phyloP scores from a whole-genome alignment of 331 rosid genomes.

The Malus hybrid region DNA sequence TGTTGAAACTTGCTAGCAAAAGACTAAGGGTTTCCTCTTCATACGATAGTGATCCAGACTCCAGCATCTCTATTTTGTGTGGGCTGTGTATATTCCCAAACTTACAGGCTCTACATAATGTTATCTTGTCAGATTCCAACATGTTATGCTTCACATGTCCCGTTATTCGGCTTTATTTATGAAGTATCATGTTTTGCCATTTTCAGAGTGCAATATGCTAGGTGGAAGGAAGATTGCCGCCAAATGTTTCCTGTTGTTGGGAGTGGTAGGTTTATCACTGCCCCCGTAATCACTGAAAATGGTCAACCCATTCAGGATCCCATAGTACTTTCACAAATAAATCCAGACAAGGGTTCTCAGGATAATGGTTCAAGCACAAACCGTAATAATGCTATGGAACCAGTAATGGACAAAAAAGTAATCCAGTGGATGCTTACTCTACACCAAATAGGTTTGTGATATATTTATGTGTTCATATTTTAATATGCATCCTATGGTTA shows the following conservation, averaged over 20 bases:
- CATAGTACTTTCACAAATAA: conserved; percentile 54
- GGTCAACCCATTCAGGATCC: conserved; percentile 90
- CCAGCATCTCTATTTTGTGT: neutral
- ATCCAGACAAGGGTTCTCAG: conserved; percentile 19
- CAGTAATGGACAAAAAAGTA: conserved; percentile 56
- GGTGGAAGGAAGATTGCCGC: conserved; percentile 80
- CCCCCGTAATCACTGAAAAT: conserved; percentile 79
- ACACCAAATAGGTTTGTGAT: conserved; percentile 88
- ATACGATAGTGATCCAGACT: neutral
- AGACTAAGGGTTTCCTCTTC: neutral
- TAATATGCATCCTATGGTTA: neutral
- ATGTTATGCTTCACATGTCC: neutral
- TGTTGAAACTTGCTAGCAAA: neutral
- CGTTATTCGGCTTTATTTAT: neutral
- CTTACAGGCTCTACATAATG: neutral
- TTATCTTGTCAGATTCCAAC: neutral
- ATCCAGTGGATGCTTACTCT: conserved; percentile 96
- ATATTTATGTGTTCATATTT: neutral
- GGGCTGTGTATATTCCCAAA: neutral
- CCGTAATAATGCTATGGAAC: conserved; percentile 13
- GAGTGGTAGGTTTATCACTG: conserved; percentile 87
- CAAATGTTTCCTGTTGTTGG: conserved; percentile 86
- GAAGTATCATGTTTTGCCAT: conserved; percentile 16
- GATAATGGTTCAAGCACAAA: neutral
- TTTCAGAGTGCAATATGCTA: conserved; percentile 70